These are phyloP conservation scores for Babesia bovis DNA, from an alignment of 169 alveolate genomes.

Conservation along the genomic window DNA sequence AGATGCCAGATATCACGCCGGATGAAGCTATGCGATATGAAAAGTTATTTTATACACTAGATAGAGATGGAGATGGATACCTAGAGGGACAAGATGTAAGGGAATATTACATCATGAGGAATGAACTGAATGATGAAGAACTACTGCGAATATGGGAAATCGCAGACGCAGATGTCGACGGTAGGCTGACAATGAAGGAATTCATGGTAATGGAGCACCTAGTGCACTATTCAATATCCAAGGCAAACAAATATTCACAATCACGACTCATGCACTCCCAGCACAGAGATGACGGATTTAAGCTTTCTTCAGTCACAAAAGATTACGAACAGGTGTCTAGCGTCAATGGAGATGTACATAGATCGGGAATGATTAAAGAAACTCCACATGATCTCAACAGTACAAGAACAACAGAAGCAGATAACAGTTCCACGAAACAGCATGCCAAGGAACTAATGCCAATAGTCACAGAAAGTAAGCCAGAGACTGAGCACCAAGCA, in stretches of 20 bases:
- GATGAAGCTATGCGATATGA: slow-evolving; percentile 40
- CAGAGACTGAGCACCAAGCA: not conserved
- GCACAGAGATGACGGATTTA: not conserved
- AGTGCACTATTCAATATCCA: slow-evolving; percentile 14
- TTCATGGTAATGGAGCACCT: slow-evolving; percentile 64
- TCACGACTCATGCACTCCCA: not conserved
- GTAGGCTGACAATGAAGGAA: slow-evolving; percentile 39
- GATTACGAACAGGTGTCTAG: not conserved
- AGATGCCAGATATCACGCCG: not conserved
- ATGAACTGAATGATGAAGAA: slow-evolving; percentile 33
- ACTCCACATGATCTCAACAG: not conserved
- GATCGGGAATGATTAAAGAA: not conserved
- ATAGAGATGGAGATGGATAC: slow-evolving; percentile 41
- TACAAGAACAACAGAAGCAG: not conserved
- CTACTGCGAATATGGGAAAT: slow-evolving; percentile 59
- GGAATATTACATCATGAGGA: slow-evolving; percentile 35
- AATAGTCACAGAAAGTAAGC: not conserved
- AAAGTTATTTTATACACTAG: slow-evolving; percentile 32
- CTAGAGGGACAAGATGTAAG: slow-evolving; percentile 50
- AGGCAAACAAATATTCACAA: not conserved
- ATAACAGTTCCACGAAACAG: not conserved
- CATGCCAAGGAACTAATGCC: not conserved
- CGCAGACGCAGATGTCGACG: slow-evolving; percentile 61
- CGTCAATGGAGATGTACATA: not conserved
- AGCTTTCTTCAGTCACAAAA: not conserved